phyloP scores from a whole-genome alignment of 2,329 filamentous ascomycete species.

The Colletotrichum gloeosporioides region DNA sequence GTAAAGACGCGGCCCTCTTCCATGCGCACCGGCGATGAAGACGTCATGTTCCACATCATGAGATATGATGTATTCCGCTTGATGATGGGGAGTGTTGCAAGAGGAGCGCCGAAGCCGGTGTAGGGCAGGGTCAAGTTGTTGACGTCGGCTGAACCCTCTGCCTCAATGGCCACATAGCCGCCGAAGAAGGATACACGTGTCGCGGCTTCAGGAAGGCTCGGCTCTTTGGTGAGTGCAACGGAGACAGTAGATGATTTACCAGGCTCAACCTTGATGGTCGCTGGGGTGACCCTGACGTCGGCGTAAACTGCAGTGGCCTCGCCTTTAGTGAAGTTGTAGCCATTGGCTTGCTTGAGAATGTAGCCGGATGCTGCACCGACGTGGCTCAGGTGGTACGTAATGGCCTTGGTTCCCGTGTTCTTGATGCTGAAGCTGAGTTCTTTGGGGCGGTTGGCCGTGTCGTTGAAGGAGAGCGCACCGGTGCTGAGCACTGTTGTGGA shows the following conservation, averaged over 20 bases:
- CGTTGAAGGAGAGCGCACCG: conserved; percentile 42
- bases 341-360: conserved; percentile 22
- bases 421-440: conserved; percentile 37
- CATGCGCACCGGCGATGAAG: background rate
- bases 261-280: conserved; percentile 24
- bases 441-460: conserved; percentile 39
- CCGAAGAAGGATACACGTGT: conserved; percentile 31
- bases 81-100: background rate
- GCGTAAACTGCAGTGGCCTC: background rate
- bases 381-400: conserved; percentile 37
- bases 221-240: conserved; percentile 18
- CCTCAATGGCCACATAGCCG: conserved; percentile 30
- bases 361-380: conserved; percentile 34
- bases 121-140: conserved; percentile 1
- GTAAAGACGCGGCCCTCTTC: background rate
- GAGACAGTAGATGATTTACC: conserved; percentile 17
- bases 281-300: background rate
- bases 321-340: background rate
- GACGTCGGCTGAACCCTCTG: background rate
- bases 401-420: conserved; percentile 34
- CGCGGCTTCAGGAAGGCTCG: conserved; percentile 12
- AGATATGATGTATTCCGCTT: background rate
- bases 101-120: background rate
- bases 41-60: background rate
- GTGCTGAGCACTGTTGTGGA: conserved; percentile 35